Conservation (phyloP, 306 rosid genomes). For the Erythrophleum fordii region DNA sequence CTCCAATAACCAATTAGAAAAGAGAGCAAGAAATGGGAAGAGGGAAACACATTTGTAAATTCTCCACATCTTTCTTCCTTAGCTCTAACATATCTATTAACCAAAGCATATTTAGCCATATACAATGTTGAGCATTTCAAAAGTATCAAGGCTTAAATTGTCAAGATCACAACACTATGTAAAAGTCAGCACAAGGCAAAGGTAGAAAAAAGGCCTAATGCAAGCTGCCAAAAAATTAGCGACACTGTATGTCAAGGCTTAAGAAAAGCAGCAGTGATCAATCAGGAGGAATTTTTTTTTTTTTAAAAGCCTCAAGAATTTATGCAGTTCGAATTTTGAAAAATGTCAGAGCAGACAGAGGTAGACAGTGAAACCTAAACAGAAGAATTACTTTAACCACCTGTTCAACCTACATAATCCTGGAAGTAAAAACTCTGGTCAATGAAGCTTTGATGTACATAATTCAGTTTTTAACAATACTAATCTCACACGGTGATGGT, state of each 20-base stretch:
- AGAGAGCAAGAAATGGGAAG: neutral
- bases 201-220: too few species aligned
- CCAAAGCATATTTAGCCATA: neutral
- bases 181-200: too few species aligned
- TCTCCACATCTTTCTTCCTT: neutral
- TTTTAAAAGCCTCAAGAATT: too few species aligned
- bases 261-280: too few species aligned
- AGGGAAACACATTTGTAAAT: neutral
- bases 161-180: too few species aligned
- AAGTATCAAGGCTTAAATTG: too few species aligned
- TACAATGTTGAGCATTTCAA: neutral
- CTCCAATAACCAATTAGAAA: neutral
- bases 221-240: too few species aligned
- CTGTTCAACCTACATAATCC: neutral
- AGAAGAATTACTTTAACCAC: neutral
- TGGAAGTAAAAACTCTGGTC: neutral
- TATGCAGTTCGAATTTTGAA: neutral
- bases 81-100: neutral
- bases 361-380: constrained; percentile 25
- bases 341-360: neutral
- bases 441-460: neutral
- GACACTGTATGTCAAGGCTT: too few species aligned
- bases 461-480: too few species aligned
- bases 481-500: neutral
- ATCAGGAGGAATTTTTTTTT: too few species aligned